These are phyloP conservation scores for Larix sibirica DNA, from an alignment of 83 land plant genomes.

Conservation along the genomic window DNA sequence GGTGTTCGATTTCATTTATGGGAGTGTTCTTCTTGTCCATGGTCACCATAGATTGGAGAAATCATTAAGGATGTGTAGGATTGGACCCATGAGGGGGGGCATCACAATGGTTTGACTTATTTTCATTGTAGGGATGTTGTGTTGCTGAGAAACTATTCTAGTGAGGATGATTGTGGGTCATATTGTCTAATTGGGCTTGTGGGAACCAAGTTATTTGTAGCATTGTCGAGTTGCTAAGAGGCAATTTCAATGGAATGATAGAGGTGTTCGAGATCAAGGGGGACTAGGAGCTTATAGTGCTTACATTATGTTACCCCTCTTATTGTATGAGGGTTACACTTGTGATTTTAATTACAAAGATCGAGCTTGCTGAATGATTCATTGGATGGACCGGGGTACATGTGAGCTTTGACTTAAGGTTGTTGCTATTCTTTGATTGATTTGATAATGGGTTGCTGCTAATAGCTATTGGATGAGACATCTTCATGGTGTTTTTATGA, in stretches of 20 bases:
- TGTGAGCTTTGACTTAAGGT: no score
- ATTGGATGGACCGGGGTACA: no score
- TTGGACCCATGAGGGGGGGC: slow-evolving; percentile 73
- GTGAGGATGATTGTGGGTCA: slow-evolving; percentile 96
- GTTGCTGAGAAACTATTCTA: slow-evolving; percentile 76
- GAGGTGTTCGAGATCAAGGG: slow-evolving; percentile 82
- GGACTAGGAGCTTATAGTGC: slow-evolving; percentile 51
- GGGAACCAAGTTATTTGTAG: slow-evolving; percentile 70
- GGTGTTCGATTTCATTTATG: slow-evolving; percentile 82
- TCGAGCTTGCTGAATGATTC: no score
- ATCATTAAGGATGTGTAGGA: slow-evolving; percentile 86
- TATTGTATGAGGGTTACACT: no score
- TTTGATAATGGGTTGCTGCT: no score
- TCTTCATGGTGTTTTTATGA: no score
- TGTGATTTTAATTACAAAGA: no score
- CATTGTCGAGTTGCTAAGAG: slow-evolving; percentile 95
- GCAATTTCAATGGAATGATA: slow-evolving; percentile 68
- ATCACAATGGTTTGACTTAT: slow-evolving; percentile 35
- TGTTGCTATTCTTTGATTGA: no score
- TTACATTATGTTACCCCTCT: slow-evolving; percentile 41
- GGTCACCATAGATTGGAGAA: slow-evolving; percentile 72
- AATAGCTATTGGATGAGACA: no score
- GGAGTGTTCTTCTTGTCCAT: slow-evolving; percentile 78
- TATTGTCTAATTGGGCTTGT: slow-evolving; percentile 91
- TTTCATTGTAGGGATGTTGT: slow-evolving; percentile 72